A percentile compares a stretch with the other conserved stretches of the same genome.
These are phyloP conservation scores for Penicillium paneum DNA, from an alignment of 2,329 filamentous ascomycete species.

Conservation along the genomic window DNA sequence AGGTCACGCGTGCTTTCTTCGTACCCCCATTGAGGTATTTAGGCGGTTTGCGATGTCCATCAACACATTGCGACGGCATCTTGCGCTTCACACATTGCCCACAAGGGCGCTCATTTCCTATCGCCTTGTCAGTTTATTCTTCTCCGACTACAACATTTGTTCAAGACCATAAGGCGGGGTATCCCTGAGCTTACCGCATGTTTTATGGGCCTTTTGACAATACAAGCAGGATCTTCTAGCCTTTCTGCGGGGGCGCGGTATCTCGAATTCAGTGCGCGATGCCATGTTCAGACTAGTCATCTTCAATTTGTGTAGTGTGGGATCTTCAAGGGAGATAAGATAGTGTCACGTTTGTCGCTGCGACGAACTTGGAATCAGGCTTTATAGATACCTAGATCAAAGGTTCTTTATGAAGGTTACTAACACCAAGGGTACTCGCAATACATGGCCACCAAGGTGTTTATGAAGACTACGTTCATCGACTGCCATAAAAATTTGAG, in stretches of 20 bases:
- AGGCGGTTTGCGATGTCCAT: constrained; percentile 10
- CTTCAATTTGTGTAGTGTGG: background rate
- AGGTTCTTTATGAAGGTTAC: background rate
- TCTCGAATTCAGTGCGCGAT: background rate
- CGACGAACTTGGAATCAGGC: background rate
- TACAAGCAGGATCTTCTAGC: constrained; percentile 12
- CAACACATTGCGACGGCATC: constrained; percentile 5
- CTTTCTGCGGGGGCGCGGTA: background rate
- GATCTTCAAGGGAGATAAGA: background rate
- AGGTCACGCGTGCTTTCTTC: background rate
- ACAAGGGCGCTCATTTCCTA: constrained; percentile 15
- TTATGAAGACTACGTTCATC: background rate
- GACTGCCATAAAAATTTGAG: background rate
- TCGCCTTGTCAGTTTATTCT: background rate
- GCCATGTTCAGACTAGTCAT: background rate
- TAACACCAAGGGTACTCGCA: background rate
- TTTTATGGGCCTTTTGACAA: constrained; percentile 14
- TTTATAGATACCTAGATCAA: background rate
- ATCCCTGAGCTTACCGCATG: constrained; percentile 6
- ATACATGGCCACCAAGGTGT: background rate
- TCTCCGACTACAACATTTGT: background rate
- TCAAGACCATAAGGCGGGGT: background rate
- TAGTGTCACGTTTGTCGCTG: background rate
- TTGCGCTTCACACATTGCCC: constrained; percentile 6
- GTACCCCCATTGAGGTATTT: constrained; percentile 8